A percentile compares a stretch with the other conserved stretches of the same genome.
Conservation (phyloP, 176 grass and related monocot genomes). For the sorghum (Sorghum bicolor) region Sorghum_bicolor_NCBIv3 NC_012871.2:74160501-74161000, state of each 20-base stretch:
- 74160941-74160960: constrained; percentile 98
- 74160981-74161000: not conserved
- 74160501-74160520: not conserved
- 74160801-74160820: not conserved
- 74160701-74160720: constrained; percentile 93
- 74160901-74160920: constrained; percentile 73
- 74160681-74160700: constrained; percentile 65
- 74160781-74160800: constrained; percentile 49
- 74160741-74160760: constrained; percentile 73
- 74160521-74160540: not conserved
- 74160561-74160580: constrained; percentile 81
- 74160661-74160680: not conserved
- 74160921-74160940: constrained; percentile 66
- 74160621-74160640: not conserved
- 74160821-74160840: not conserved
- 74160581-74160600: constrained; percentile 87
- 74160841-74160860: not conserved
- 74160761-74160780: constrained; percentile 99
- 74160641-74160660: not conserved
- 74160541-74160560: constrained; percentile 82
- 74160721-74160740: constrained; percentile 92
- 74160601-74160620: constrained; percentile 85
- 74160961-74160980: constrained; percentile 54
- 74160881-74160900: constrained; percentile 90
- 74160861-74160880: constrained; percentile 31